phyloP scores from a whole-genome alignment of 208 protist species.

The Trypanosoma boissoni region DNA sequence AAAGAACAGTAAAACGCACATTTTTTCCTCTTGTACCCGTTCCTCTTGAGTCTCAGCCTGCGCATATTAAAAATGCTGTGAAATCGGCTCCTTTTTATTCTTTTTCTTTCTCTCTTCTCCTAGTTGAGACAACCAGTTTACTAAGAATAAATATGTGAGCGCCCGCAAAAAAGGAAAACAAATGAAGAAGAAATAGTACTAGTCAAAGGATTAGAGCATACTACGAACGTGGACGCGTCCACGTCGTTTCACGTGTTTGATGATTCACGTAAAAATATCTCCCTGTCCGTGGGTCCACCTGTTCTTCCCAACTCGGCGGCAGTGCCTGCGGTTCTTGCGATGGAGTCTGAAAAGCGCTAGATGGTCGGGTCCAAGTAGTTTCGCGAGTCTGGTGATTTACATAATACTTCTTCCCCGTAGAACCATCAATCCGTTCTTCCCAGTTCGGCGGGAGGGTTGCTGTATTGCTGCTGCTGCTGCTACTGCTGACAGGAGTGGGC shows the following conservation, averaged over 20 bases:
- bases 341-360: neutral
- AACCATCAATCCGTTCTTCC: conserved; percentile 46
- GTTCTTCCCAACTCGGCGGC: conserved; percentile 30
- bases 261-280: conserved; percentile 79
- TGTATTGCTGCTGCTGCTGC: conserved; percentile 13
- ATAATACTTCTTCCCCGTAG: conserved; percentile 33
- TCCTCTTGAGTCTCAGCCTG: too few species aligned
- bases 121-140: too few species aligned
- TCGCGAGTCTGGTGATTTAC: conserved; percentile 38
- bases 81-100: too few species aligned
- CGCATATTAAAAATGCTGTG: too few species aligned
- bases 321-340: conserved; percentile 18
- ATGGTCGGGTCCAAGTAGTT: conserved; percentile 53
- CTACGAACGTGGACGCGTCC: conserved; percentile 9
- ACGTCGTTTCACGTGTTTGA: conserved; percentile 49
- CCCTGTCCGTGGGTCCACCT: conserved; percentile 26
- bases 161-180: too few species aligned
- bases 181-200: conserved; percentile 3
- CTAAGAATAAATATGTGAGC: too few species aligned
- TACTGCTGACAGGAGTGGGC: neutral
- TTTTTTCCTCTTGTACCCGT: neutral
- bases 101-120: neutral
- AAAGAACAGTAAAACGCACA: neutral
- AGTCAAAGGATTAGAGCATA: neutral
- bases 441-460: conserved; percentile 36